Base-by-base conservation (phyloP, 208 protist genomes). In the Trypanosoma scelopori region DNA sequence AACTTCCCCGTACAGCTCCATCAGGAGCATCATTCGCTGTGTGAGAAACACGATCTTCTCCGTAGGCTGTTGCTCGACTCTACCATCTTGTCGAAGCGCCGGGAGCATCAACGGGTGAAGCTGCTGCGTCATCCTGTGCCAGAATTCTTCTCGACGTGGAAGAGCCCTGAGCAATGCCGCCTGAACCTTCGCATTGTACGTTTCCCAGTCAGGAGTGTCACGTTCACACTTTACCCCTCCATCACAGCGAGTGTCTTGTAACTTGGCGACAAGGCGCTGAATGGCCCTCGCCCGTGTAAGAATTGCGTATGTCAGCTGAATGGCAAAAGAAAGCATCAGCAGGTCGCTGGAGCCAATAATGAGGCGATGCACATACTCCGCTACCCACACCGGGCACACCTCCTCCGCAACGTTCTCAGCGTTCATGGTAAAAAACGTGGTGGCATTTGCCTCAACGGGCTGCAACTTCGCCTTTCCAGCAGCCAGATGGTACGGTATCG, bases 41-140 rank as follows among this genome's bases (percentile, higher is more conserved):
- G 81, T 65, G 16, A 92, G 71, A 47, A 94, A 84, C 18, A 86
- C 58, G 25, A 82, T 55, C 61, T 89, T 91, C 32, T 66, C 72
- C 13, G 58, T 39, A 18, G 50, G 65, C 9, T 45, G 27, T 3
- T 48, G 41, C n/a, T 69, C 57, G n/a, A 55, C 64, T n/a, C 47
- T 35, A 47, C 28, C 48, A n/a, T 50, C 30, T 55, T 58, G 20
- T 37, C 39, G 30, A 43, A 20, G 53, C 23, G 16, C 41, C 60
- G 55, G 42, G 13, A 72, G 15, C 55, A 93, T 67, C 46, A 73
- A 64, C 7, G 76, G 84, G 52, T 93, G 87, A 20, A 96, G 53
- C 48, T 96, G 91, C 74, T 96, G 91, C 4, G 91, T 94, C 79
- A 94, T 85, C 59, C 91, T 87, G 55, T 96, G 91, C 87, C 91